Evolutionary conservation across 176 grass and related monocot genomes (phyloP), one percentile per base, ranked within the genome.

Genomic region (Avena sativa): DNA sequence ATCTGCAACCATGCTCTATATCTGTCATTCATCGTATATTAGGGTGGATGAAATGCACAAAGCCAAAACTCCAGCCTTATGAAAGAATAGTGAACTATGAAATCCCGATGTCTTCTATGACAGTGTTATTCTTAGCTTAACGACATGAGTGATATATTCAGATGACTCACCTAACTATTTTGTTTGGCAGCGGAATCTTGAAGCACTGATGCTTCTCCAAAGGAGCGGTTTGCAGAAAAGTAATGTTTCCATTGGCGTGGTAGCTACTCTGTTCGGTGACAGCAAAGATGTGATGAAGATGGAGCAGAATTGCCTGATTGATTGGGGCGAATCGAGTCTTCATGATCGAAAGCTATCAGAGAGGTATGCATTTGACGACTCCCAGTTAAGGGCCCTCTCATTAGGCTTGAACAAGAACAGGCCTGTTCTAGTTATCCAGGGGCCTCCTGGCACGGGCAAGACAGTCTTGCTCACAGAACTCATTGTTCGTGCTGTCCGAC

Each of bases 361-460:
- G 40, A 86, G 91, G 70, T 72, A 78, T 79, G 93, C 79, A 40
- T 91, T 77, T 88, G 96, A 98, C 74, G 87, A 89, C 81, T 96
- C 92, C 78, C 96, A 98, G 76, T 60, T 90, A 73, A 94, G 87
- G 88, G 86, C 90, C 71, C 80, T 98, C 51, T 84, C 85, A 84
- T 90, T 98, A 87, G 96, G 96, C 62, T 88, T 98, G 86, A 96
- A 96, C 78, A 98, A 98, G 87, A 98, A 92, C 25, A 88, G 92
- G 51, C 93, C 89, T 36, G 48, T 96, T 87, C 83, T 98, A 78
- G 70, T 93, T 62, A 89, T 98, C 70, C 93, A 98, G 87, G 96
- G 96, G 21, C 92, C 96, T 88, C 96, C 96, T 60, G 93, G 96
- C n/a, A 96, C 96, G 4, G 96, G 96, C 58, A 98, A 98, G 86